Base-by-base conservation (phyloP, 75 land plant species). In the Picea glauca region DNA sequence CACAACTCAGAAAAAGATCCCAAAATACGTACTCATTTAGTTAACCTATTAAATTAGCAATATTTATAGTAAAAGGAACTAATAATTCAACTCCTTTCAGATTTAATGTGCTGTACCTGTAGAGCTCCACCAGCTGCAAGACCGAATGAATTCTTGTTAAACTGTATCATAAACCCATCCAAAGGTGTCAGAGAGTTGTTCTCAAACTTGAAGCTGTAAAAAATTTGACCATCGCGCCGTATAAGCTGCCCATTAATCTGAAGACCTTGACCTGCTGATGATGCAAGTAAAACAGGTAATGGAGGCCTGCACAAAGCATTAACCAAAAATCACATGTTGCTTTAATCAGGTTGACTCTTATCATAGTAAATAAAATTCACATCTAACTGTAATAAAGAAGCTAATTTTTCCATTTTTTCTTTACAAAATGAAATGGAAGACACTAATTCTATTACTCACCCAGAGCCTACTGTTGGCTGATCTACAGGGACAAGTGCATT, bases 91-190 rank as follows among this genome's bases (percentile, higher is more conserved):
- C n/a, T 15, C 54, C 23, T 31, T 58, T 57, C 17, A 31, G 59
- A 57, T 56, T 74, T 38, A 33, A 5, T 14, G 46, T 33, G 40
- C 43, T 26, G 14, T 81, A 96, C 99, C 94, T 91, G 94, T 31
- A 98, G 86, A 31, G 91, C 92, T 62, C 93, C 96, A 77, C 88
- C 93, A 81, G 96, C 87, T 18, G 98, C 96, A 80, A 98, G 91
- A 65, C 99, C 99, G 85, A 98, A 98, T 43, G 90, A 87, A 61
- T 98, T 98, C 83, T 98, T 98, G 90, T 98, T 98, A 73, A 98
- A 98, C 80, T 98, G 99, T 77, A 98, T 96, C 98, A 94, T 95
- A 84, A 98, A 98, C 6, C 96, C 98, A 87, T 98, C 99, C 75
- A 98, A 86, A 26, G 90, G 79, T 30, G 81, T 62, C 65, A 80